phyloP scores from a whole-genome alignment of 1,139 yeast genomes.

The Meyerozyma sp. region DNA sequence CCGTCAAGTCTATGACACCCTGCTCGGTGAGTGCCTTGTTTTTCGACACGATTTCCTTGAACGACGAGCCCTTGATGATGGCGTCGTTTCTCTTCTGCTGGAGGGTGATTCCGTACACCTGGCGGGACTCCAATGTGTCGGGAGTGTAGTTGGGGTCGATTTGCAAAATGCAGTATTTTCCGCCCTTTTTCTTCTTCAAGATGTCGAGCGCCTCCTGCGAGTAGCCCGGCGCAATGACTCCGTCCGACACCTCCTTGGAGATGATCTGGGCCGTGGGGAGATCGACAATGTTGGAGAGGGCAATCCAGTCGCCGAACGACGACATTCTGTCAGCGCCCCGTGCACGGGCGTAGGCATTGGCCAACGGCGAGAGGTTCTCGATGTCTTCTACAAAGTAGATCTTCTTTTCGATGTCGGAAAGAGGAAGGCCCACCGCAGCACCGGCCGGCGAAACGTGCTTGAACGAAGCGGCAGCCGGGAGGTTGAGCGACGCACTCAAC shows the following conservation, averaged over 20 bases:
- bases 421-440: slow-evolving; percentile 93
- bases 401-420: slow-evolving; percentile 86
- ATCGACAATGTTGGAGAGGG: slow-evolving; percentile 93
- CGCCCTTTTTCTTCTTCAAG: slow-evolving; percentile 88
- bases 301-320: slow-evolving; percentile 97
- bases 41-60: slow-evolving; percentile 85
- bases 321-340: slow-evolving; percentile 99
- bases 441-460: slow-evolving; percentile 99
- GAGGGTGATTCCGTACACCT: slow-evolving; percentile 90
- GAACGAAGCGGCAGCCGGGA: slow-evolving; percentile 98
- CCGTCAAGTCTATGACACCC: slow-evolving; percentile 88
- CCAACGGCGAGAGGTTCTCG: slow-evolving; percentile 91
- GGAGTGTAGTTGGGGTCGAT: slow-evolving; percentile 94
- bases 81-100: slow-evolving; percentile 99
- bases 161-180: slow-evolving; percentile 93
- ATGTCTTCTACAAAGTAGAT: slow-evolving; percentile 92
- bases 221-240: slow-evolving; percentile 97
- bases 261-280: slow-evolving; percentile 94
- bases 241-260: slow-evolving; percentile 95
- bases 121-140: slow-evolving; percentile 78
- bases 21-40: slow-evolving; percentile 87
- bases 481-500: slow-evolving; percentile 84
- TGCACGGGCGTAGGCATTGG: slow-evolving; percentile 97
- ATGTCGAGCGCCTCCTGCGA: slow-evolving; percentile 88
- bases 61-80: slow-evolving; percentile 77